Evolutionary conservation across 225 moss, liverwort and hornwort genomes (phyloP), one percentile per base, ranked within the genome.

Genomic region (Climacium dendroides): DNA sequence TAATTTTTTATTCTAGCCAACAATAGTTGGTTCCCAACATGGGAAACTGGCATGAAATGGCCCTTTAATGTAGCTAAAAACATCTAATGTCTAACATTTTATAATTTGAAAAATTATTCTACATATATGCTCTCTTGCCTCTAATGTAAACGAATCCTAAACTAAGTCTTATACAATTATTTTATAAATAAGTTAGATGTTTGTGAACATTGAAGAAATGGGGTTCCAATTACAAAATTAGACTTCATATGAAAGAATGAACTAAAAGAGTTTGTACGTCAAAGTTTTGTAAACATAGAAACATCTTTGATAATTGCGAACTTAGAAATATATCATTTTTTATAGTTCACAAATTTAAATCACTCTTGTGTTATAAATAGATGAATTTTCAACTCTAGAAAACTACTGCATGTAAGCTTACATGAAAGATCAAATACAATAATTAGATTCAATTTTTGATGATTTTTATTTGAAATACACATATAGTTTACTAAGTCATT

Each of bases 101-200:
- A 15, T 53, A 5, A 14, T 5, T 53, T 35, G 7, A 75, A 34
- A 50, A 50, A 48, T 11, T 30, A 2, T 2, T 48, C 1, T 30
- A 13, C 2, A 1, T 29, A 0, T 6, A 41, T 3, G 5, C 18
- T 12, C 0, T 30, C 11, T 74, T 48, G 19, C 48, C 4, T 48
- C 6, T 16, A 11, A 1, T 30, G 0, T 10, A 48, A 19, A 48
- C 1, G 32, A 18, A 17, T 32, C 11, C 7, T 2, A 7, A 19
- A 74, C 11, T 32, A 19, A 32, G 1, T 1, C 50, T 50, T 11
- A 74, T 32, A 2, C 6, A 48, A 32, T 32, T 48, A 34, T 50
- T 48, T 74, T 34, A 12, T 32, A 2, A 50, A 74, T 32, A 32
- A 50, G 0, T 19, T 32, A 74, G 7, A 50, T 53, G 1, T 9